phyloP scores from a whole-genome alignment of 148 eudicot species.

The Rhododendron mucronatum region DNA sequence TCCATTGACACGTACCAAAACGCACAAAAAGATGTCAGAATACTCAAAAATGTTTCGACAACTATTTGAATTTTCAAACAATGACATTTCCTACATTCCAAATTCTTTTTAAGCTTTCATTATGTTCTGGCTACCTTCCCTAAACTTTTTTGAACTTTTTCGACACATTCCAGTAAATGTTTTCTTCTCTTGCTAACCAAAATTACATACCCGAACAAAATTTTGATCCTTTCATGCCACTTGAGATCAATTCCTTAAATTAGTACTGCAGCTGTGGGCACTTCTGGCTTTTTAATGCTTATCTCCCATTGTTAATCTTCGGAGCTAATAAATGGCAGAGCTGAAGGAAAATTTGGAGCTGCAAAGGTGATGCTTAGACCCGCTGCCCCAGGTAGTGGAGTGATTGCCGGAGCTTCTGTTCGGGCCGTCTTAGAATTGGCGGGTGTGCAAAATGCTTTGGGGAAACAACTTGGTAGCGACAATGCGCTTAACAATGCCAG shows the following conservation, averaged over 20 bases:
- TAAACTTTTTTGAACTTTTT: neutral
- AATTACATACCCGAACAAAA: neutral
- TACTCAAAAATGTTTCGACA: neutral
- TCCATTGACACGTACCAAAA: neutral
- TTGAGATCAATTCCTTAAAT: neutral
- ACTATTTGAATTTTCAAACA: neutral
- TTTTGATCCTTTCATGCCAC: neutral
- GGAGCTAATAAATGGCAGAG: conserved; percentile 34
- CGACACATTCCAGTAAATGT: neutral
- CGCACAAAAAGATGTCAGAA: neutral
- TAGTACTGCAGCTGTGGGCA: neutral
- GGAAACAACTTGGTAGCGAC: conserved; percentile 90
- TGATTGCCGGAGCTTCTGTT: conserved; percentile 88
- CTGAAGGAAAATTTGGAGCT: conserved; percentile 80
- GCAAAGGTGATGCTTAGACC: conserved; percentile 98
- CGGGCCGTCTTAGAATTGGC: conserved; percentile 84
- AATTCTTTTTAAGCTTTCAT: neutral
- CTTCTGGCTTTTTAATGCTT: neutral
- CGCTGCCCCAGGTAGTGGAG: conserved; percentile 91
- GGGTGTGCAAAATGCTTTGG: conserved; percentile 88
- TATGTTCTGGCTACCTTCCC: neutral
- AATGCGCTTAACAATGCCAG: conserved; percentile 94
- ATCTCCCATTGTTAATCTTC: neutral
- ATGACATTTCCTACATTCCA: neutral
- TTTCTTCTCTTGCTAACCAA: neutral